Evolutionary conservation across 169 alveolate species (phyloP), one percentile per base, ranked within the genome.

Genomic region (Eimeria acervulina): DNA sequence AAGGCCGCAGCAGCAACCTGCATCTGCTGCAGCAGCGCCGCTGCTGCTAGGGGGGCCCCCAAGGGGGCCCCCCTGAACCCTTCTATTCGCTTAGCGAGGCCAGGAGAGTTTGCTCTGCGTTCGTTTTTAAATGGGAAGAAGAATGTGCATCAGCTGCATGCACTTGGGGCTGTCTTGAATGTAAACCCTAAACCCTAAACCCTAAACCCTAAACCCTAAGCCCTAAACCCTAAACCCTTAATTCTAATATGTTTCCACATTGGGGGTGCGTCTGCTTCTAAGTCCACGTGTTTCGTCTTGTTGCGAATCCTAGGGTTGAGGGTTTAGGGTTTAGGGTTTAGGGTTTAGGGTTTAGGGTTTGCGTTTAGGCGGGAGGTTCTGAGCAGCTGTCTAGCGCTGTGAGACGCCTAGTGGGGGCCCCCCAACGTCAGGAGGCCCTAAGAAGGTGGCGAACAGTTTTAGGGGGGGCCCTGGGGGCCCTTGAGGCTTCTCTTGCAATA

Each of bases 31-130:
- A 44, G 90, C 63, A 51, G 70, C 38, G 61, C 38, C 38, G 26
- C n/a, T 2, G 66, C n/a, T 21, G 6, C 6, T 10, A 12, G 88
- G 88, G 63, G 55, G 88, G 88, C 47, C 55, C 63, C 63, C 88
- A 12, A 21, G 47, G 70, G 70, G 90, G 70, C 90, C 63, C 78
- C 78, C 78, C 10, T 26, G 6, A 26, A 7, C 19, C 7, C 33
- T 21, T 28, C 2, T 10, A 36, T 90, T 26, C 95, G 95, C 2
- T 36, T 42, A 26, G 95, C 95, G 55, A 47, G 31, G 72, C 40
- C 80, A 7, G 95, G 95, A 7, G 95, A 90, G 47, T 90, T 90
- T 61, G 55, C 95, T 28, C 55, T 90, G 10, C 88, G 95, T 0
- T 78, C 90, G 28, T 90, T 47, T 66, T 31, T 74, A 13, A 90